phyloP scores from a whole-genome alignment of 2,329 filamentous ascomycete species.

The Talaromyces pinophilus region DNA sequence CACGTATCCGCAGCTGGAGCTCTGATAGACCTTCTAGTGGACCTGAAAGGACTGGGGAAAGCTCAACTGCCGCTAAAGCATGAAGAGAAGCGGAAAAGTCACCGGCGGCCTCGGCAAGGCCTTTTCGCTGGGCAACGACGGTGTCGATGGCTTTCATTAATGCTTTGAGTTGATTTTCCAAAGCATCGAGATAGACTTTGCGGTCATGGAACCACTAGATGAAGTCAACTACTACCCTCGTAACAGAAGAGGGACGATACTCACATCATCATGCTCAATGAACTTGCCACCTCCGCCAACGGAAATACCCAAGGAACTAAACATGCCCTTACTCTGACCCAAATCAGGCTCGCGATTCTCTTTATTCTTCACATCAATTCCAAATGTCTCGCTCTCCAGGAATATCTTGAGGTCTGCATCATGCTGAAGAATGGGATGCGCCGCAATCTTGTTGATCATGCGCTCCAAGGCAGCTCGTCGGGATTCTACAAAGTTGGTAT shows the following conservation, averaged over 20 bases:
- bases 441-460: conserved; percentile 95
- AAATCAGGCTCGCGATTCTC: conserved; percentile 85
- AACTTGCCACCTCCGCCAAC: conserved; percentile 81
- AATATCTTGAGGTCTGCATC: conserved; percentile 95
- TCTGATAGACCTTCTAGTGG: conserved; percentile 91
- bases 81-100: conserved; percentile 95
- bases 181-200: conserved; percentile 87
- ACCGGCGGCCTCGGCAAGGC: conserved; percentile 85
- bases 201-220: conserved; percentile 94
- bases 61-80: conserved; percentile 85
- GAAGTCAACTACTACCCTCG: conserved; percentile 21
- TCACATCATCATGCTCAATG: conserved; percentile 92
- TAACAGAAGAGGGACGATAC: conserved; percentile 35
- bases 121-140: conserved; percentile 88
- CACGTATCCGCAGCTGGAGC: conserved; percentile 87
- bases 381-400: conserved; percentile 93
- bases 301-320: conserved; percentile 78
- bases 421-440: conserved; percentile 86
- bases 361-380: conserved; percentile 95
- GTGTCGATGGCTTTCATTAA: conserved; percentile 91
- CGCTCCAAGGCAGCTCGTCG: conserved; percentile 87
- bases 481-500: conserved; percentile 94
- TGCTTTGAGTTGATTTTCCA: conserved; percentile 87
- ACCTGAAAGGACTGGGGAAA: conserved; percentile 82
- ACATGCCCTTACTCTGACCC: conserved; percentile 88